phyloP scores from a whole-genome alignment of 2,329 filamentous ascomycete genomes.

The Epichloe baconii region DNA sequence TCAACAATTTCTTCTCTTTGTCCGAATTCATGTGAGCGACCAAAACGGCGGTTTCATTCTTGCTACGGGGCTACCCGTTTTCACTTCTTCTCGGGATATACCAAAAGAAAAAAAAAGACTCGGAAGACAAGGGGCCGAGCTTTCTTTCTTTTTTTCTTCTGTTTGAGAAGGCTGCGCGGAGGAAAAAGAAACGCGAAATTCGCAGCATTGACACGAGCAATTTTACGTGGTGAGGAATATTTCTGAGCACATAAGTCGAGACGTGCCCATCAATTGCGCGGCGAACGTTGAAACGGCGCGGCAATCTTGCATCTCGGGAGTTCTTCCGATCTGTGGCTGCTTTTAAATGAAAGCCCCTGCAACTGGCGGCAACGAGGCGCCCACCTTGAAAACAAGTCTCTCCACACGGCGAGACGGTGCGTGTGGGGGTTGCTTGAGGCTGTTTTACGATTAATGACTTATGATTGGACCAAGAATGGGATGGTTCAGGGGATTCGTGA shows the following conservation, averaged over 20 bases:
- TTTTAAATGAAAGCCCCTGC: slow-evolving; percentile 17
- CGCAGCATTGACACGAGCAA: not conserved
- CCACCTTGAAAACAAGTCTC: slow-evolving; percentile 13
- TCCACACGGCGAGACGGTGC: slow-evolving; percentile 14
- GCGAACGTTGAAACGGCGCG: slow-evolving; percentile 12
- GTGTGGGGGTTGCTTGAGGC: slow-evolving; percentile 17
- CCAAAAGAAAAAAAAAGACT: not conserved
- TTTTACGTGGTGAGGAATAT: not conserved
- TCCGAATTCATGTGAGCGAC: not conserved
- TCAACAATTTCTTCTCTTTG: not conserved
- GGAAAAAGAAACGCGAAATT: too few relatives aligned
- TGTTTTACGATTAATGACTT: slow-evolving; percentile 36
- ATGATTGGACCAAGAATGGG: slow-evolving; percentile 35
- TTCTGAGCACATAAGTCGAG: slow-evolving; percentile 5
- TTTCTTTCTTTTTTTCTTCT: not conserved
- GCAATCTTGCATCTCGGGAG: slow-evolving; percentile 22
- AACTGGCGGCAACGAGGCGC: slow-evolving; percentile 14
- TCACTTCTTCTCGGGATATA: not conserved
- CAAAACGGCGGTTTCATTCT: not conserved
- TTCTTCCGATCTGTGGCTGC: slow-evolving; percentile 27
- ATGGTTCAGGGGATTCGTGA: slow-evolving; percentile 14
- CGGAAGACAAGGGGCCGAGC: too few relatives aligned
- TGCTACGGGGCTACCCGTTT: not conserved
- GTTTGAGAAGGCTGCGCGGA: not conserved
- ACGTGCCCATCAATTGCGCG: slow-evolving; percentile 18